Evolutionary conservation across 208 protist genomes (phyloP).

Genomic region (Tritrichomonas musculus): DNA sequence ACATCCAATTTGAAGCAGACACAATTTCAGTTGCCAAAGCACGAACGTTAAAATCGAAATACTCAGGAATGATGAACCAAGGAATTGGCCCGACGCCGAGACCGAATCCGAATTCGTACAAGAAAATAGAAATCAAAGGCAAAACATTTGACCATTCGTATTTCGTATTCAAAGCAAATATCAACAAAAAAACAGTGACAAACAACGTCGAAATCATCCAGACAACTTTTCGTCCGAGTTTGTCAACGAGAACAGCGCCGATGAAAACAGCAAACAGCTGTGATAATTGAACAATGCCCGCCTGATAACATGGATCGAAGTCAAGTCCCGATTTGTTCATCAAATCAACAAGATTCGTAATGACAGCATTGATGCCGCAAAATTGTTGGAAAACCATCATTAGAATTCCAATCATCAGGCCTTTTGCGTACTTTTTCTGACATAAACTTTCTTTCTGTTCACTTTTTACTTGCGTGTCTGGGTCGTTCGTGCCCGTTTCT

Average conservation of each 20-base stretch:
- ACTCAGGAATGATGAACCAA: background rate
- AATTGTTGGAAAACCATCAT: slow-evolving; percentile 38
- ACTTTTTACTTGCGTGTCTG: background rate
- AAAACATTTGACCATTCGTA: background rate
- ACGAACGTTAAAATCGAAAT: background rate
- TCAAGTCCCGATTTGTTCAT: background rate
- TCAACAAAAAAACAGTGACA: background rate
- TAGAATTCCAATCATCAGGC: background rate
- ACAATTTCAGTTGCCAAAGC: background rate
- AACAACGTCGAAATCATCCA: background rate
- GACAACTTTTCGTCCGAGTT: background rate
- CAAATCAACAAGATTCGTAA: slow-evolving; percentile 10
- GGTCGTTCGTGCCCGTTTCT: too few species aligned
- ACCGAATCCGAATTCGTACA: background rate
- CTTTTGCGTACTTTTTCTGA: background rate
- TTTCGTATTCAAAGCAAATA: background rate
- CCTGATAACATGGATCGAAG: too few species aligned
- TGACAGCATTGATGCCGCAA: slow-evolving; percentile 12
- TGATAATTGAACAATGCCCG: too few species aligned
- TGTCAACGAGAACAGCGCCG: background rate
- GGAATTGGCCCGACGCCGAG: background rate
- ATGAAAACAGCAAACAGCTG: background rate
- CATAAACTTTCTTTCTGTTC: background rate
- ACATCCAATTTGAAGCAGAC: background rate
- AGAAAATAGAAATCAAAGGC: background rate